phyloP scores from a whole-genome alignment of 495 filamentous ascomycete genomes.

The Daldinia caldariorum region DNA sequence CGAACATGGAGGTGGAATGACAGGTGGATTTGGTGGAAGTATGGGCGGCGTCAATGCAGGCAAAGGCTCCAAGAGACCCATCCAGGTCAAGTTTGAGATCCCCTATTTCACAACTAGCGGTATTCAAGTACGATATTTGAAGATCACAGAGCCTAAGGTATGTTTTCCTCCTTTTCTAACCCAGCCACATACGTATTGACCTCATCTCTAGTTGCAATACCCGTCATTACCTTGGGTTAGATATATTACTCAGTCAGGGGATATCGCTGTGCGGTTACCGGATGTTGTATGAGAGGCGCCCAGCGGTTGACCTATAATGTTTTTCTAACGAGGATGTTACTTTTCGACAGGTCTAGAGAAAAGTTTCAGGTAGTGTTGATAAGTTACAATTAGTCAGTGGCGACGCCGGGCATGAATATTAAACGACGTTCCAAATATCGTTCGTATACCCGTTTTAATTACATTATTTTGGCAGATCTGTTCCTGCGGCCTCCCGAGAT shows the following conservation, averaged over 20 bases:
- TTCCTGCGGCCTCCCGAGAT: background rate
- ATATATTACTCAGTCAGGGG: constrained; percentile 97
- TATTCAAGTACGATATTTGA: constrained; percentile 97
- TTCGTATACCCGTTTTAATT: constrained; percentile 15
- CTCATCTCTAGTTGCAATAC: constrained; percentile 79
- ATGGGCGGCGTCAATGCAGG: constrained; percentile 81
- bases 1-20: constrained; percentile 95
- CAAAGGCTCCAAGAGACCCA: constrained; percentile 90
- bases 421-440: constrained; percentile 25
- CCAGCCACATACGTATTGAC: constrained; percentile 37
- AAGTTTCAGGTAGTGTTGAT: constrained; percentile 39
- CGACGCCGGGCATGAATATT: constrained; percentile 35
- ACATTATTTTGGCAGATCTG: background rate
- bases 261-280: constrained; percentile 91
- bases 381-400: constrained; percentile 32
- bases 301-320: constrained; percentile 28
- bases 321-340: constrained; percentile 34
- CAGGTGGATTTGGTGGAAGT: constrained; percentile 93
- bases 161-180: constrained; percentile 43
- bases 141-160: constrained; percentile 99
- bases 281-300: constrained; percentile 72
- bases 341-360: constrained; percentile 43
- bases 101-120: constrained; percentile 99
- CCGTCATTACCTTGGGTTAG: constrained; percentile 98
- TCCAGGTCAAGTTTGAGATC: constrained; percentile 99